Evolutionary conservation across 306 rosid species (phyloP).

Genomic region (Biancaea sappan): DNA sequence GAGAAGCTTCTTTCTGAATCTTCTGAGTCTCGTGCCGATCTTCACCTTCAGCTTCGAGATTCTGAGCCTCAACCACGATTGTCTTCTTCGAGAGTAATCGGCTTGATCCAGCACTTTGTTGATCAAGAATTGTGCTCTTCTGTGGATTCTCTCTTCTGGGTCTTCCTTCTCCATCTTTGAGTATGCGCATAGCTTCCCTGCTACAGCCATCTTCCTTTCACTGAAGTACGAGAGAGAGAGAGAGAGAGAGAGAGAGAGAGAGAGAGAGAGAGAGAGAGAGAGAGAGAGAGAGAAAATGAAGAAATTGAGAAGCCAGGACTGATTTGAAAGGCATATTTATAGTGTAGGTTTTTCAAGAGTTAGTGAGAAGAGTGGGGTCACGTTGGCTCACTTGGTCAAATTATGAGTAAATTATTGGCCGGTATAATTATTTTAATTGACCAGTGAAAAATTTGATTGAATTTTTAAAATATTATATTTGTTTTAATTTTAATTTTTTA

Average conservation of each 20-base stretch:
- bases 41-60: conserved; percentile 68
- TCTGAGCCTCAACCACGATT: conserved; percentile 59
- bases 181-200: conserved; percentile 41
- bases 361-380: too few species aligned
- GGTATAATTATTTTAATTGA: too few species aligned
- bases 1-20: conserved; percentile 59
- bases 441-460: too few species aligned
- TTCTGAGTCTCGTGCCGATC: conserved; percentile 73
- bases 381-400: too few species aligned
- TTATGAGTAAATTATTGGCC: too few species aligned
- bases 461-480: too few species aligned
- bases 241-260: too few species aligned
- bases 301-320: conserved; percentile 1
- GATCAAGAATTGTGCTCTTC: conserved; percentile 83
- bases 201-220: conserved; percentile 51
- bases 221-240: too few species aligned
- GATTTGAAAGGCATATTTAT: conserved; percentile 34
- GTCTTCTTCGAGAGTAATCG: conserved; percentile 41
- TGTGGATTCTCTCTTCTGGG: conserved; percentile 62
- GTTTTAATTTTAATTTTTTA: too few species aligned
- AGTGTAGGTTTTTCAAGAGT: too few species aligned
- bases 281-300: neutral
- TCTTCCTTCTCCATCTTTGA: conserved; percentile 81
- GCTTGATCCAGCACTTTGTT: conserved; percentile 66
- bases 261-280: too few species aligned